phyloP scores from a whole-genome alignment of 2,329 filamentous ascomycete species.

The Gaeumannomyces sp. region DNA sequence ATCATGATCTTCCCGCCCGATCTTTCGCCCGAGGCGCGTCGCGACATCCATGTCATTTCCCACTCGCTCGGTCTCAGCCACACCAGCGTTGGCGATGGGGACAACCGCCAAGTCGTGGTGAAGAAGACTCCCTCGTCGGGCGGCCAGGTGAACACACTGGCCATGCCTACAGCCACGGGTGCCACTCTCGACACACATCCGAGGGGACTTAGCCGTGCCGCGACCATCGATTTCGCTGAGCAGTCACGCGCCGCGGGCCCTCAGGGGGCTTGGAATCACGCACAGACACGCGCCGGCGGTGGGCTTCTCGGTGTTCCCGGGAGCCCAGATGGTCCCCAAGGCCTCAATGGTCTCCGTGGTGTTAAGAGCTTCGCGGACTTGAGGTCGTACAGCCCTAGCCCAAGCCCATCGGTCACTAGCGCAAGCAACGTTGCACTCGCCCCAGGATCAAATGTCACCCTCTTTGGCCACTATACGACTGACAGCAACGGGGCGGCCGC shows the following conservation, averaged over 20 bases:
- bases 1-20: constrained; percentile 77
- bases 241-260: constrained; percentile 34
- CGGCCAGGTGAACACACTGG: constrained; percentile 2
- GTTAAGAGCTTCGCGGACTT: constrained; percentile 97
- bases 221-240: constrained; percentile 93
- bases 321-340: constrained; percentile 57
- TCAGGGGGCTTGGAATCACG: constrained; percentile 33
- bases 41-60: constrained; percentile 87
- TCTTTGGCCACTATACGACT: constrained; percentile 8
- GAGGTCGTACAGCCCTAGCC: constrained; percentile 90
- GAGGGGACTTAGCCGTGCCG: constrained; percentile 81
- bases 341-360: constrained; percentile 76
- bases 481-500: background rate
- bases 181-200: constrained; percentile 71
- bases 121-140: constrained; percentile 49
- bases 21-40: constrained; percentile 75
- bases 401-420: constrained; percentile 65
- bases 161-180: constrained; percentile 33
- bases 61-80: constrained; percentile 94
- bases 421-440: constrained; percentile 4
- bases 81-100: constrained; percentile 79
- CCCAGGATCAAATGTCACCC: constrained; percentile 52
- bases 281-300: constrained; percentile 67
- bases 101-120: constrained; percentile 85
- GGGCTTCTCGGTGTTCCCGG: constrained; percentile 78